A percentile compares a stretch with the other conserved stretches of the same genome.
These are phyloP conservation scores for Strobilomyces dryophilus DNA, from an alignment of 768 basidiomycete genomes.

Conservation along the genomic window DNA sequence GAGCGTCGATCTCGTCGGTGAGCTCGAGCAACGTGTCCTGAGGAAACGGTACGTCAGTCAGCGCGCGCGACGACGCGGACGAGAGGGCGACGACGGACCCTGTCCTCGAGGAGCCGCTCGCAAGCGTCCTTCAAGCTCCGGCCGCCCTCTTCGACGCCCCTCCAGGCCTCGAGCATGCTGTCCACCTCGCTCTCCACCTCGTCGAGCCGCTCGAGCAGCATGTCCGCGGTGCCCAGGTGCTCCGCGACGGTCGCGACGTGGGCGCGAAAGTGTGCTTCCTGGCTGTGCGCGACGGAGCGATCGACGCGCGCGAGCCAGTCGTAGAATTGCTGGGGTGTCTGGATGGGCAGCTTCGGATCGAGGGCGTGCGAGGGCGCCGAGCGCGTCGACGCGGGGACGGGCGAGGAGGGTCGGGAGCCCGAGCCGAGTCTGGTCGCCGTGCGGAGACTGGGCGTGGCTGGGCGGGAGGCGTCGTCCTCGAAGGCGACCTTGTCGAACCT, in stretches of 20 bases:
- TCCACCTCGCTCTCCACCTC: constrained; percentile 71
- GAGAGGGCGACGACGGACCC: constrained; percentile 47
- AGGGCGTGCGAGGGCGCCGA: constrained; percentile 45
- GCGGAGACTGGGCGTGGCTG: constrained; percentile 36
- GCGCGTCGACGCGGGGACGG: constrained; percentile 18
- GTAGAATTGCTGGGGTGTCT: constrained; percentile 93
- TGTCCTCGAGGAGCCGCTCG: constrained; percentile 83
- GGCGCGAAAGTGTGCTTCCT: constrained; percentile 87
- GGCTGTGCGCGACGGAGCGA: constrained; percentile 84
- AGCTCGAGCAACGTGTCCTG: constrained; percentile 75
- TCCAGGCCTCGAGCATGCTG: constrained; percentile 81
- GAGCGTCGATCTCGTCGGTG: constrained; percentile 76
- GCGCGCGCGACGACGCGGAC: not conserved
- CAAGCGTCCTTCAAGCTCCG: constrained; percentile 88
- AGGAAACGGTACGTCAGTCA: not conserved
- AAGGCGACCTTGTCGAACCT: constrained; percentile 40
- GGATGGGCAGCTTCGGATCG: constrained; percentile 73
- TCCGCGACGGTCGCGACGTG: constrained; percentile 74
- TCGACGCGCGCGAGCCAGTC: constrained; percentile 95
- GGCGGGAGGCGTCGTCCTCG: constrained; percentile 34
- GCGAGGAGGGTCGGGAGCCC: constrained; percentile 46
- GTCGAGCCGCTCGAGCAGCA: constrained; percentile 65
- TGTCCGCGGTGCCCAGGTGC: constrained; percentile 76
- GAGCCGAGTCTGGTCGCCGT: constrained; percentile 35
- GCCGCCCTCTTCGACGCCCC: constrained; percentile 89